Evolutionary conservation across 495 filamentous ascomycete genomes (phyloP).

Genomic region (Aspergillus funiculosus): DNA sequence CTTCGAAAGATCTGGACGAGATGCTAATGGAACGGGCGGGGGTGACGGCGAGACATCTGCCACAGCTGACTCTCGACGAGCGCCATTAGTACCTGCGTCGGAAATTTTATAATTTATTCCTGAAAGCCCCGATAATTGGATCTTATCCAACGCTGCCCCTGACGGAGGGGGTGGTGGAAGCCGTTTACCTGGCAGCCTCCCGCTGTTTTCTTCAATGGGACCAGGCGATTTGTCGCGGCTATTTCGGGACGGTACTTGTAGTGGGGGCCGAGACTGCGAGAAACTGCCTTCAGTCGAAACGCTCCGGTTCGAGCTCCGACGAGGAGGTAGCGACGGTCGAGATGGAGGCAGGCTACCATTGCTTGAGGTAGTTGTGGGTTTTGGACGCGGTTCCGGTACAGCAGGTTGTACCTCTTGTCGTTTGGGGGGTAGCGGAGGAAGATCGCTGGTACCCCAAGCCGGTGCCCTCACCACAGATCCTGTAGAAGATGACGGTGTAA

Average conservation of each 20-base stretch:
- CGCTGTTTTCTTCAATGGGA: constrained; percentile 13
- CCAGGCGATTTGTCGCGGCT: constrained; percentile 16
- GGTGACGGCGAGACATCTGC: constrained; percentile 47
- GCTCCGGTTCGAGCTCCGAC: constrained; percentile 16
- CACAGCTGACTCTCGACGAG: constrained; percentile 10
- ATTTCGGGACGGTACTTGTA: constrained; percentile 32
- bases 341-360: constrained; percentile 17
- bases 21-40: constrained; percentile 52
- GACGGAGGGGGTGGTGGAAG: constrained; percentile 35
- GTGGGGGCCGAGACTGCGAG: constrained; percentile 14
- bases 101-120: constrained; percentile 30
- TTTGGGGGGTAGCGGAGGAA: constrained; percentile 43
- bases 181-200: constrained; percentile 23
- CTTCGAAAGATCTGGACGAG: constrained; percentile 54
- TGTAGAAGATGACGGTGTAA: constrained; percentile 31
- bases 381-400: constrained; percentile 22
- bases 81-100: constrained; percentile 11
- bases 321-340: constrained; percentile 15
- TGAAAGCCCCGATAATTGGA: constrained; percentile 36
- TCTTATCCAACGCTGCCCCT: constrained; percentile 24
- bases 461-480: constrained; percentile 30
- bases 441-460: constrained; percentile 39
- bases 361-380: constrained; percentile 19
- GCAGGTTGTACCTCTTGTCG: constrained; percentile 21
- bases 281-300: constrained; percentile 10